phyloP scores from a whole-genome alignment of 495 filamentous ascomycete species.

The Chaetomidium leptoderma region DNA sequence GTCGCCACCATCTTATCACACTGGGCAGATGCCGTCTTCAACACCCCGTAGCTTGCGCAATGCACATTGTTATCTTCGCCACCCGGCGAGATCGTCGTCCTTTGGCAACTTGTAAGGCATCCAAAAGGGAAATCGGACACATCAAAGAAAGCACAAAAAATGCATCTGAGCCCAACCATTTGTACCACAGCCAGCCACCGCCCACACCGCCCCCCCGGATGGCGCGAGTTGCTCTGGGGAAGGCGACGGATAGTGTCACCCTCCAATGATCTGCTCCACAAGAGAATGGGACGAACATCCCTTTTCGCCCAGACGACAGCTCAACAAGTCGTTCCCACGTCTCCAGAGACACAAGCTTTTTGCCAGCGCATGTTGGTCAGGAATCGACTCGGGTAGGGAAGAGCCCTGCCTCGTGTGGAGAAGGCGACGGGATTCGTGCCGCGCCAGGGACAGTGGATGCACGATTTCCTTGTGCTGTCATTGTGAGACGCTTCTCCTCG shows the following conservation, averaged over 20 bases:
- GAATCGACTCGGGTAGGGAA: background rate
- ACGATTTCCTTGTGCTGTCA: background rate
- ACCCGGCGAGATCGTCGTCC: background rate
- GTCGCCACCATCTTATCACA: constrained; percentile 9
- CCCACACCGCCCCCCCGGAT: constrained; percentile 33
- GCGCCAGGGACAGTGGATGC: background rate
- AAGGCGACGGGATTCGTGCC: background rate
- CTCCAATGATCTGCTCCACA: constrained; percentile 2
- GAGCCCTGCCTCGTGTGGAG: background rate
- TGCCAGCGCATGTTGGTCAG: background rate
- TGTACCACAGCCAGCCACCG: constrained; percentile 28
- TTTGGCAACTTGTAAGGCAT: background rate
- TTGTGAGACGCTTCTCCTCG: background rate
- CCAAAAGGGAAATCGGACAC: constrained; percentile 7
- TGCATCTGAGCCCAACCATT: constrained; percentile 23
- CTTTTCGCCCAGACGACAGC: background rate
- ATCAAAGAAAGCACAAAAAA: constrained; percentile 17
- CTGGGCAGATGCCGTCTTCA: background rate
- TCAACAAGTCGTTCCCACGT: too few relatives aligned
- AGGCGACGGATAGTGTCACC: background rate
- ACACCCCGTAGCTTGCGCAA: too few relatives aligned
- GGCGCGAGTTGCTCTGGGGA: constrained; percentile 6
- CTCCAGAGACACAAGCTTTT: background rate
- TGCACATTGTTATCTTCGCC: background rate
- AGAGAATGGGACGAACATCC: background rate